phyloP scores from a whole-genome alignment of 2,329 filamentous ascomycete genomes.

The Xylariaceae sp. region DNA sequence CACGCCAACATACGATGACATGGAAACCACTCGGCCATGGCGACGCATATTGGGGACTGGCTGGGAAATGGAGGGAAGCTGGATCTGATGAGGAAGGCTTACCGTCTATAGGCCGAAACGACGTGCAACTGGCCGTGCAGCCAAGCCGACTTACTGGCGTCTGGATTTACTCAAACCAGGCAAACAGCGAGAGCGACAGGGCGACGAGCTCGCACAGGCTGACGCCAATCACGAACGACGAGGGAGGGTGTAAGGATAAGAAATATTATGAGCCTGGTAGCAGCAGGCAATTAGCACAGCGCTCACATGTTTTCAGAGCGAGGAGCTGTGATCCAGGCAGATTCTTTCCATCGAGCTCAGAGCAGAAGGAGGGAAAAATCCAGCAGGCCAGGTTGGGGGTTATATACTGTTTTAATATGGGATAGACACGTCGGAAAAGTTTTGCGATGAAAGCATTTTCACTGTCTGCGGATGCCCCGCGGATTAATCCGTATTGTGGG shows the following conservation, averaged over 20 bases:
- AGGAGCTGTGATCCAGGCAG: not conserved
- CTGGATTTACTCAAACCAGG: not conserved
- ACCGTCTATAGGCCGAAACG: slow-evolving; percentile 14
- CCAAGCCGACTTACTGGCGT: not conserved
- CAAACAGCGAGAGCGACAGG: not conserved
- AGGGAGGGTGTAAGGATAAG: not conserved
- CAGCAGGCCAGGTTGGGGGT: too few relatives aligned
- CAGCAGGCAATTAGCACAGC: slow-evolving; percentile 9
- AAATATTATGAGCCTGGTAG: slow-evolving; percentile 5
- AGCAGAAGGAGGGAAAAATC: not conserved
- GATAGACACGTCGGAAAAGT: too few relatives aligned
- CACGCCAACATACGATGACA: not conserved
- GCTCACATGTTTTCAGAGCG: slow-evolving; percentile 18
- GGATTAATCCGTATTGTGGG: too few relatives aligned
- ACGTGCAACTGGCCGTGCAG: not conserved
- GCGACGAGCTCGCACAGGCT: not conserved
- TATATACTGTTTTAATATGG: too few relatives aligned
- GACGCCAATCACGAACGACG: not conserved
- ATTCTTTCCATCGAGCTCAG: not conserved
- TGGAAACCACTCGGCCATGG: not conserved
- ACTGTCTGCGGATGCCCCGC: too few relatives aligned
- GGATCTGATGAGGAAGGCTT: not conserved
- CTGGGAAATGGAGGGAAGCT: not conserved
- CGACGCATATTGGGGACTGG: not conserved
- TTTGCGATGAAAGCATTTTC: too few relatives aligned